Base-by-base conservation (phyloP, 106 monocot species). In the Vanilla planifolia region DNA sequence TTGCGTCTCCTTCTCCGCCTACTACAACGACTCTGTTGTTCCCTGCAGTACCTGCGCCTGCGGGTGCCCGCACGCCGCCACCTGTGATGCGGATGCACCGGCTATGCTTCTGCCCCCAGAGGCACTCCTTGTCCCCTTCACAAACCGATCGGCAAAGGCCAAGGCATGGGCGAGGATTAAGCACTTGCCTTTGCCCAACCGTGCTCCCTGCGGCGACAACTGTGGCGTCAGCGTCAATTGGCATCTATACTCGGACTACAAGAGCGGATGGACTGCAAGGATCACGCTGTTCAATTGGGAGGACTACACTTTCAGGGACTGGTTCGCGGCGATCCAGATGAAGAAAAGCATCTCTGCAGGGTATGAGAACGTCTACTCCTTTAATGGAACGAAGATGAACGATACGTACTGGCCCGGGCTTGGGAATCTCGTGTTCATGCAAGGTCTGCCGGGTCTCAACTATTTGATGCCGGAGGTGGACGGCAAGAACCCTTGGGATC, bases 1-100 rank as follows among this genome's bases (percentile, higher is more conserved):
- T 71, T 98, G 98, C 62, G 92, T 98, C 55, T 92, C 98, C 70
- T 92, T 85, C 85, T 98, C 98, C 0, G 81, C 92, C 21, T 98
- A 70, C 82, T 98, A 82, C 85, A 92, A 92, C 64, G 88, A 82
- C 50, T 98, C 98, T 1, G 85, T 79, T 15, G 39, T 98, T n/a
- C 91, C 98, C 1, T 98, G 91, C 79, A 48, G 22, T 62, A 92
- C 92, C 5, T 98, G 98, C 60, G 88, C 98, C 5, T 98, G 98
- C 48, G 98, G 98, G 5, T 98, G 98, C 69, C 41, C 74, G 6
- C 69, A 61, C 48, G 32, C 26, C 8, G 11, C 61, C 0, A 34
- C 74, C 17, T 98, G 98, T 66, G 66, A 98, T 39, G 56, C 77
- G 7, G 61, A 88, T n/a, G 75, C 75, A 3, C 35, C 43, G 6